Conservation (phyloP, 2,329 filamentous ascomycete species). For the Paecilomyces formosus region DNA sequence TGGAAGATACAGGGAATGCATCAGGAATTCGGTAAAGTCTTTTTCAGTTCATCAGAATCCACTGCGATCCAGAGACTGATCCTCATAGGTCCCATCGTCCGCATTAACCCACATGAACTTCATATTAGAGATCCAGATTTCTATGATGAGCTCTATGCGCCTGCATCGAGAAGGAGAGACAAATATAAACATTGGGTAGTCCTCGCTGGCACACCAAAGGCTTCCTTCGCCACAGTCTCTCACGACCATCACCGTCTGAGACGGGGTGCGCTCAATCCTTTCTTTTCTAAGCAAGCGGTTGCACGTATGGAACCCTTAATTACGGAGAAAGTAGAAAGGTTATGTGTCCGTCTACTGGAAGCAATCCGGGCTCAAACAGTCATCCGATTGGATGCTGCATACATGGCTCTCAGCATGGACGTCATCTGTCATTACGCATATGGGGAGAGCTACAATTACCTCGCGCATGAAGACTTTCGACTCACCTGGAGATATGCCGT, state of each 20-base stretch:
- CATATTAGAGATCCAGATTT: conserved; percentile 27
- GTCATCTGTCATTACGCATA: conserved; percentile 34
- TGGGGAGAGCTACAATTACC: conserved; percentile 23
- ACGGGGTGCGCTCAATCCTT: conserved; percentile 13
- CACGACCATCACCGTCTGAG: conserved; percentile 17
- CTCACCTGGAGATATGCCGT: conserved; percentile 15
- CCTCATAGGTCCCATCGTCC: conserved; percentile 23
- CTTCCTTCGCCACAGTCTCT: conserved; percentile 10
- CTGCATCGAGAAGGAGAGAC: conserved; percentile 15
- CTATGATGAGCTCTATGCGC: conserved; percentile 25
- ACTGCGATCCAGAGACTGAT: background rate
- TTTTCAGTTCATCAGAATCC: background rate
- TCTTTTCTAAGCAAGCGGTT: conserved; percentile 28
- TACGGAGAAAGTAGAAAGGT: conserved; percentile 22
- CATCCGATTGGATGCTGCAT: conserved; percentile 17
- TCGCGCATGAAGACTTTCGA: conserved; percentile 21
- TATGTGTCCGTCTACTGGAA: conserved; percentile 18
- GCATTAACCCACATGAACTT: conserved; percentile 25
- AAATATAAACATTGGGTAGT: conserved; percentile 14
- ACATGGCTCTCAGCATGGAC: conserved; percentile 25
- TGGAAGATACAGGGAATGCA: conserved; percentile 27
- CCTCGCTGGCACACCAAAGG: conserved; percentile 7
- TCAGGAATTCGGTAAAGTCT: conserved; percentile 18
- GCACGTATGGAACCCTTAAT: conserved; percentile 29
- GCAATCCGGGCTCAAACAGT: conserved; percentile 9